Evolutionary conservation across 2,329 filamentous ascomycete species (phyloP).

Genomic region (Diaporthe ilicicola): DNA sequence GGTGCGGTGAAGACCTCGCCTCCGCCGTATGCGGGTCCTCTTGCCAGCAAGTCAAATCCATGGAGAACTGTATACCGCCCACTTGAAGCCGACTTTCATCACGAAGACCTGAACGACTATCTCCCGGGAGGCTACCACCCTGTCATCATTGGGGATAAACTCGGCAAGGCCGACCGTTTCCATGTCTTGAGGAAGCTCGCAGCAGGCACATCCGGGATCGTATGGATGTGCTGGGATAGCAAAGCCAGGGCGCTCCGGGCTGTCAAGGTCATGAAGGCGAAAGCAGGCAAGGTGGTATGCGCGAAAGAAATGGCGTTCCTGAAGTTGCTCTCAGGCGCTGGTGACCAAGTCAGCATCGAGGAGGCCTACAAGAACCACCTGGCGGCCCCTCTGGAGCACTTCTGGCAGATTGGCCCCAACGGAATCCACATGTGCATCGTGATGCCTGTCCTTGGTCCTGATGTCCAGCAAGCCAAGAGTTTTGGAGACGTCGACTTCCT

Average conservation of each 20-base stretch:
- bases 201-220: not conserved
- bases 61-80: not conserved
- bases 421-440: not conserved
- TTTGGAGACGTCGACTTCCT: not conserved
- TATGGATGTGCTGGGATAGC: not conserved
- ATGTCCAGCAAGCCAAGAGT: not conserved
- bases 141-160: not conserved
- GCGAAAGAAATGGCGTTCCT: not conserved
- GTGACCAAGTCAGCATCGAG: not conserved
- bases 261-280: not conserved
- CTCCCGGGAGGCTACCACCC: not conserved
- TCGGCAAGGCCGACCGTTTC: not conserved
- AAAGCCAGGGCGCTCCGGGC: not conserved
- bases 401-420: not conserved
- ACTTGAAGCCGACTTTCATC: not conserved
- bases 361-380: not conserved
- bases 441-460: not conserved
- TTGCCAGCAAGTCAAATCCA: no score
- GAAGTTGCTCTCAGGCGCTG: not conserved
- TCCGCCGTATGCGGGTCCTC: no score
- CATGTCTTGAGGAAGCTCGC: not conserved
- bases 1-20: not conserved
- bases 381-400: not conserved
- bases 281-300: not conserved
- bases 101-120: not conserved